Percentiles rank a stretch among this genome's conserved stretches.
These are phyloP conservation scores for Phytopythium vexans DNA, from an alignment of 352 stramenopile species.

Conservation along the genomic window DNA sequence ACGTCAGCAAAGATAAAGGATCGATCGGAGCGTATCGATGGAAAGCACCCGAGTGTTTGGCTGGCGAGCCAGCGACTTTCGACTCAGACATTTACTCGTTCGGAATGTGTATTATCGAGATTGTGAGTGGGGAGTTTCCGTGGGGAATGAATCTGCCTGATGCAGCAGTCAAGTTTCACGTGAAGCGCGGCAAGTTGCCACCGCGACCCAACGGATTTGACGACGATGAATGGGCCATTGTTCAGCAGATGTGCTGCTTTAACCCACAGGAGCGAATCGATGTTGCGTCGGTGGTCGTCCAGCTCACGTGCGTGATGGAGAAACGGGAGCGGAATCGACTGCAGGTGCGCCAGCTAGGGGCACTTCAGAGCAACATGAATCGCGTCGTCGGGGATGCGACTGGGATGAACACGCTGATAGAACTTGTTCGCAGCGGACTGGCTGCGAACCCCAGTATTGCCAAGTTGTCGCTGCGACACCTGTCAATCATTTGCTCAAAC, in stretches of 20 bases:
- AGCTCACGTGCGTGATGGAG: constrained; percentile 10
- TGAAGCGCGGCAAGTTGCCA: constrained; percentile 17
- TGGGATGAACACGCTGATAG: neutral
- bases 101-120: constrained; percentile 36
- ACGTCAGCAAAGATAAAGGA: constrained; percentile 4
- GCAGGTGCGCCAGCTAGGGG: neutral
- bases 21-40: constrained; percentile 24
- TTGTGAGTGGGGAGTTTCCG: constrained; percentile 22
- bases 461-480: constrained; percentile 1
- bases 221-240: constrained; percentile 21
- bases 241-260: constrained; percentile 20
- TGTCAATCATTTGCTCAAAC: constrained; percentile 3
- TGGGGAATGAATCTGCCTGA: constrained; percentile 7
- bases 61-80: constrained; percentile 16
- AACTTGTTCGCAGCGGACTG: neutral
- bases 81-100: constrained; percentile 36
- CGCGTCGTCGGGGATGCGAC: neutral
- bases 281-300: constrained; percentile 10
- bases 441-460: neutral
- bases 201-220: constrained; percentile 12
- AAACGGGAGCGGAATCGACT: neutral
- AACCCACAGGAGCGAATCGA: constrained; percentile 17
- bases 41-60: constrained; percentile 29
- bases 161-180: constrained; percentile 5
- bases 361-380: neutral